phyloP scores from a whole-genome alignment of 2,329 filamentous ascomycete genomes.

The Mycogone perniciosa region DNA sequence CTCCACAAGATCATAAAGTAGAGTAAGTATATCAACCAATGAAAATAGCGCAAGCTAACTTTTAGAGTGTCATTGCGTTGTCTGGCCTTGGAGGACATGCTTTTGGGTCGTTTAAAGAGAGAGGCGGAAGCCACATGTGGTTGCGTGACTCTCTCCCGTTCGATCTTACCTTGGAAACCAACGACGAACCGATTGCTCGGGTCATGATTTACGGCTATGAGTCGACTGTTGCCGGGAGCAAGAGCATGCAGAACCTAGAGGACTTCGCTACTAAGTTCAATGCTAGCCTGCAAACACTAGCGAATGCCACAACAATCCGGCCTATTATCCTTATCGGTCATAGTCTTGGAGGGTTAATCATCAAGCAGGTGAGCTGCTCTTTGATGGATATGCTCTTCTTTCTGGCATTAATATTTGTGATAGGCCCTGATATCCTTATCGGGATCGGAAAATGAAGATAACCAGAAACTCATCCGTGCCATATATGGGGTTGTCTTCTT shows the following conservation, averaged over 20 bases:
- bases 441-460: not conserved
- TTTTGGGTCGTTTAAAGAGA: constrained; percentile 26
- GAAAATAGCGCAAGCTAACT: not conserved
- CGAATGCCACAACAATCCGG: not conserved
- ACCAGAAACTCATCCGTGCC: constrained; percentile 3
- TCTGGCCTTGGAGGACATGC: constrained; percentile 23
- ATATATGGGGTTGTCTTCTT: constrained; percentile 13
- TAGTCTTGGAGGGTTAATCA: constrained; percentile 7
- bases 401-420: not conserved
- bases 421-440: constrained; percentile 4
- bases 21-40: constrained; percentile 1
- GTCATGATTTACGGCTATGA: constrained; percentile 25
- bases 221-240: constrained; percentile 14
- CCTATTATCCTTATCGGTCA: constrained; percentile 13
- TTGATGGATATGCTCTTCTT: not conserved
- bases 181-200: constrained; percentile 12
- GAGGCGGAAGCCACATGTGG: constrained; percentile 23
- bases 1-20: not conserved
- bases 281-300: not conserved
- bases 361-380: constrained; percentile 10
- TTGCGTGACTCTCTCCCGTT: constrained; percentile 22
- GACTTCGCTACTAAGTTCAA: constrained; percentile 1
- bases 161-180: constrained; percentile 13
- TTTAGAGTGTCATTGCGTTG: constrained; percentile 9
- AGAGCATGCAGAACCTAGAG: constrained; percentile 14